Percentiles rank a stretch among this genome's conserved stretches.
Evolutionary conservation across 768 basidiomycete species (phyloP).

Genomic region (Pulveroboletus sp.): DNA sequence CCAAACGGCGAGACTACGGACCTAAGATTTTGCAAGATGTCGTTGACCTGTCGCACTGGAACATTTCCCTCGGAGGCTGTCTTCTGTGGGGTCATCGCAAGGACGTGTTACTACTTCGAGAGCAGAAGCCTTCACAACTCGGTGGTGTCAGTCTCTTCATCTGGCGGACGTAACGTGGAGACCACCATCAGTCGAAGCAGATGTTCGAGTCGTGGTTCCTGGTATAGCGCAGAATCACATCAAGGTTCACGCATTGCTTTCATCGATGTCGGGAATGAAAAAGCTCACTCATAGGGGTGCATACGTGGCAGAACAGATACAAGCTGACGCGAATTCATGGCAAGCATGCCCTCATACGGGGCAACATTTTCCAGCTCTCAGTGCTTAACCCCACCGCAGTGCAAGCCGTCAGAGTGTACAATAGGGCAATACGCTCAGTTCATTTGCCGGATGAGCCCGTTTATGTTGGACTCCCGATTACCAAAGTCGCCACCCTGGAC

Average conservation of each 20-base stretch:
- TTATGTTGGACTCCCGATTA: conserved; percentile 95
- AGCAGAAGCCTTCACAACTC: background rate
- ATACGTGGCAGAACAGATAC: conserved; percentile 24
- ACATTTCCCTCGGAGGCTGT: background rate
- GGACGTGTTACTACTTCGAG: no score
- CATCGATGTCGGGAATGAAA: background rate
- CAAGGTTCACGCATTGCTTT: background rate
- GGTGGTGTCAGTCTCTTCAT: conserved; percentile 2
- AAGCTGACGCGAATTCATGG: conserved; percentile 25
- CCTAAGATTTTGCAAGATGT: conserved; percentile 28
- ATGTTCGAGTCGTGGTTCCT: background rate
- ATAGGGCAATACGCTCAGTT: conserved; percentile 44
- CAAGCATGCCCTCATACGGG: conserved; percentile 29
- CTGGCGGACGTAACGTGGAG: background rate
- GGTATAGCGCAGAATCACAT: background rate
- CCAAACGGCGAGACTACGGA: conserved; percentile 3
- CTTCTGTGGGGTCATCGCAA: conserved; percentile 12
- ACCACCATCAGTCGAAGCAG: background rate
- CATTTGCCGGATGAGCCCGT: conserved; percentile 95
- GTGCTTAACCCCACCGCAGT: conserved; percentile 2
- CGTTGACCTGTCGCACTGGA: conserved; percentile 26
- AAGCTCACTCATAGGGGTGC: conserved; percentile 14
- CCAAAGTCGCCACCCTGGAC: conserved; percentile 97
- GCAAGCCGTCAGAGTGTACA: background rate
- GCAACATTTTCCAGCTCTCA: conserved; percentile 10